Evolutionary conservation across 306 rosid genomes (phyloP).

Genomic region (Pyrus pyrifolia): DNA sequence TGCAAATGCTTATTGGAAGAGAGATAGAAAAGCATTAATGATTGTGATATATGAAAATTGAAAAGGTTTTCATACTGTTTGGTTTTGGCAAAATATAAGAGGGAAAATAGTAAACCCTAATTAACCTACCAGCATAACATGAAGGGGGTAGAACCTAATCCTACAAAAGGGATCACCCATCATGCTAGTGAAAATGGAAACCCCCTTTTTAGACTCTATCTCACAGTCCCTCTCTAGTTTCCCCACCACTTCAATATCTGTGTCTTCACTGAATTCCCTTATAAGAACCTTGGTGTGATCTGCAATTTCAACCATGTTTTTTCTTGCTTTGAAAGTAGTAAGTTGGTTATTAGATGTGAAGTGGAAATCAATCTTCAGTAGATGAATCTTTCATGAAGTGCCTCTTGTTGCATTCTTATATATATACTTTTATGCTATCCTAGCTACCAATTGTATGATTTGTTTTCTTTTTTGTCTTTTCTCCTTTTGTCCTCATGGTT

Average conservation of each 20-base stretch:
- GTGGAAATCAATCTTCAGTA: constrained; percentile 9
- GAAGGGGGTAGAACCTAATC: constrained; percentile 68
- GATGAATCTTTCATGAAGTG: constrained; percentile 17
- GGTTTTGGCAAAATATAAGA: constrained; percentile 13
- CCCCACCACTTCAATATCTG: constrained; percentile 65
- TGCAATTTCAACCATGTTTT: constrained; percentile 35
- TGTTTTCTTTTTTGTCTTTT: not conserved
- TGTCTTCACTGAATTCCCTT: constrained; percentile 62
- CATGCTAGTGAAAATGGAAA: constrained; percentile 56
- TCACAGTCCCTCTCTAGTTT: constrained; percentile 74
- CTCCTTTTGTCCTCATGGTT: not conserved
- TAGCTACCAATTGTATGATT: not conserved
- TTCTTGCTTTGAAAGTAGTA: constrained; percentile 16
- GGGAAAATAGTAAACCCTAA: not conserved
- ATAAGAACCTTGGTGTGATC: constrained; percentile 37
- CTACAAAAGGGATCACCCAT: constrained; percentile 70
- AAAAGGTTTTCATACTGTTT: not conserved
- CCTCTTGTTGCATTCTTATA: constrained; percentile 31
- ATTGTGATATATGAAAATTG: not conserved
- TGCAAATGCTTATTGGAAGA: not conserved
- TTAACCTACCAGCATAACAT: constrained; percentile 57
- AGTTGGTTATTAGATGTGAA: constrained; percentile 14
- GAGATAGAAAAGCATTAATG: not conserved
- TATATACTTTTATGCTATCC: not conserved
- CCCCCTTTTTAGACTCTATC: constrained; percentile 56